These are phyloP conservation scores for Macrocybe gigantea DNA, from an alignment of 768 basidiomycete genomes.

Conservation along the genomic window DNA sequence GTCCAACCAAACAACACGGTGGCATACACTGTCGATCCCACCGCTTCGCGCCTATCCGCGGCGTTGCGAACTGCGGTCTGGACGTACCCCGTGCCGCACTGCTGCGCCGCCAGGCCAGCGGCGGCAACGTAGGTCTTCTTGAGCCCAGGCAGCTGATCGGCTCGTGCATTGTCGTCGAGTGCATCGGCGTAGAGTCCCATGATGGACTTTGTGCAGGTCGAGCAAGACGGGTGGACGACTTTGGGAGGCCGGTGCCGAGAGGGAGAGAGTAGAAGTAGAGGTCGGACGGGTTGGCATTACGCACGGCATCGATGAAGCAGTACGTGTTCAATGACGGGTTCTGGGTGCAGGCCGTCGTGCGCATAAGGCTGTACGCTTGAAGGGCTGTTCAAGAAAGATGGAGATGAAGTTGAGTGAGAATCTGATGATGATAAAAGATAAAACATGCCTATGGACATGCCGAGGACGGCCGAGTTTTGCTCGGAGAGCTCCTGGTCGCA, in stretches of 20 bases:
- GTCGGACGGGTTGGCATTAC: constrained; percentile 52
- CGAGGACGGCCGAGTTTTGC: background rate
- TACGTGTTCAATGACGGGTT: constrained; percentile 58
- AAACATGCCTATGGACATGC: constrained; percentile 33
- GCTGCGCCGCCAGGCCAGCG: constrained; percentile 34
- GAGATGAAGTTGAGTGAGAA: background rate
- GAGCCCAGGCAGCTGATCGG: constrained; percentile 19
- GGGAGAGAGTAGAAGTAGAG: constrained; percentile 71
- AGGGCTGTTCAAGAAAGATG: constrained; percentile 37
- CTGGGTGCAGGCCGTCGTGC: constrained; percentile 51
- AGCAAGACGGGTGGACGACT: constrained; percentile 48
- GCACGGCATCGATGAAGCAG: constrained; percentile 68
- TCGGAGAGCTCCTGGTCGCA: constrained; percentile 44
- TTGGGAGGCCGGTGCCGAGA: constrained; percentile 49
- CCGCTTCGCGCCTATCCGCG: background rate
- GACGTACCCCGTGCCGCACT: constrained; percentile 51
- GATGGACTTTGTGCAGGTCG: constrained; percentile 53
- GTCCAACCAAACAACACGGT: no score
- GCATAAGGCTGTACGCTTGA: constrained; percentile 57
- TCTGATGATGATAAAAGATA: background rate
- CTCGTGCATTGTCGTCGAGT: constrained; percentile 23
- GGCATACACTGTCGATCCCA: no score
- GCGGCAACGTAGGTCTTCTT: constrained; percentile 43
- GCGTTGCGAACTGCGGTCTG: constrained; percentile 6
- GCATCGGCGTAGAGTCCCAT: constrained; percentile 49